phyloP scores from a whole-genome alignment of 495 filamentous ascomycete genomes.

The Aspergillus bridgeri region DNA sequence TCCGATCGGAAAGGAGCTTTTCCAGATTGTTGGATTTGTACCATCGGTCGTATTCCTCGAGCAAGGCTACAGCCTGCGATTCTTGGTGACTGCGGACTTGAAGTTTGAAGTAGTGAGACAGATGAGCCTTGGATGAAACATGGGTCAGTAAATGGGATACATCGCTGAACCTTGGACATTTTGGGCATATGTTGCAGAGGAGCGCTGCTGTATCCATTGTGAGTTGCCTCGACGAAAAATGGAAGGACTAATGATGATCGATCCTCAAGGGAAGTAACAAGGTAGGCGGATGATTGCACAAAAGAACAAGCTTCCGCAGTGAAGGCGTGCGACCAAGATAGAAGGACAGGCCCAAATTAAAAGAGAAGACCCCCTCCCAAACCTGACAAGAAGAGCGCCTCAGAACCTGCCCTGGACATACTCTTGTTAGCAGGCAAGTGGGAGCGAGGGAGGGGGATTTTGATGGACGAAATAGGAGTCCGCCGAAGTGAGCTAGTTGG shows the following conservation, averaged over 20 bases:
- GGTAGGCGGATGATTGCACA: conserved; percentile 22
- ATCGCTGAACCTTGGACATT: conserved; percentile 77
- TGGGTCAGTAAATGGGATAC: conserved; percentile 87
- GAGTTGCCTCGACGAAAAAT: conserved; percentile 10
- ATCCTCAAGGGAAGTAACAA: conserved; percentile 27
- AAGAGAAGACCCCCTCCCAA: neutral
- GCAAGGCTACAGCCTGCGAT: conserved; percentile 38
- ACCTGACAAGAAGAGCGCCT: neutral
- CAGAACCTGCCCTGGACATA: conserved; percentile 9
- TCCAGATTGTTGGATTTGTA: conserved; percentile 61
- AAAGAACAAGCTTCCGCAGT: conserved; percentile 12
- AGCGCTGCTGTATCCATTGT: conserved; percentile 58
- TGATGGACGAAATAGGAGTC: neutral
- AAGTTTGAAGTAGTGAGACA: conserved; percentile 70
- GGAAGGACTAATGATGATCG: conserved; percentile 8
- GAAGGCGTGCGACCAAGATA: conserved; percentile 20
- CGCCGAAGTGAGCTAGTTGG: neutral
- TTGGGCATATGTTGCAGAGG: conserved; percentile 74
- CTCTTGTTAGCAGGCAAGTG: conserved; percentile 9
- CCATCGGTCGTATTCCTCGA: conserved; percentile 68
- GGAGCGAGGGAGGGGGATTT: neutral
- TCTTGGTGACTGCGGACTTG: conserved; percentile 63
- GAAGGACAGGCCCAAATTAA: conserved; percentile 13
- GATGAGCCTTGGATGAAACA: conserved; percentile 77
- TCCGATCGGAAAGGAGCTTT: conserved; percentile 63